Evolutionary conservation across 2,329 filamentous ascomycete species (phyloP), one percentile per base, ranked within the genome.

Genomic region (Hypoxylon sp.): DNA sequence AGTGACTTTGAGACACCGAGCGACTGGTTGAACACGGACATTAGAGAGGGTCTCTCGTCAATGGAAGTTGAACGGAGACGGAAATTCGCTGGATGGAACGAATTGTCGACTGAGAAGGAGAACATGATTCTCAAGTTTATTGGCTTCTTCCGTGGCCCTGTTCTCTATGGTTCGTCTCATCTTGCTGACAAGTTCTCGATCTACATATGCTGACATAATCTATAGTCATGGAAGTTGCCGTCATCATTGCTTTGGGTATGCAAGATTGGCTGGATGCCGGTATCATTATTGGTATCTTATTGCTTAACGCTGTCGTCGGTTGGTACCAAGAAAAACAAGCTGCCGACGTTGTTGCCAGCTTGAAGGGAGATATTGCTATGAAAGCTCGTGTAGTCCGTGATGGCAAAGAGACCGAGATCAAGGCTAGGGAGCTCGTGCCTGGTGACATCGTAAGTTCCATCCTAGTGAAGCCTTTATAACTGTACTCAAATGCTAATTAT

Each of bases 291-390:
- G 90, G 87, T 85, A 92, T 92, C 79, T 82, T 92, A 59, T 71
- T 91, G 77, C 87, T 92, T 68, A 92, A 92, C 82, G 90, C 90
- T 72, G 79, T 88, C 66, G 90, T 92, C 80, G 90, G 90, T 85
- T 92, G 89, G 89, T 92, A 92, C 80, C 90, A 92, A 79, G 90
- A 92, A 80, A 92, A 92, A 83, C 89, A 91, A 80, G 90, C 90
- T 75, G 90, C 90, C 77, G 90, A 92, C 80, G 89, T 91, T 76
- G 89, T 91, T 75, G 90, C 90, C 61, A 86, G 83, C 68, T 81
- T 92, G 70, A 92, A 91, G 84, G 90, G 90, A 83, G 90, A 92
- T 76, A 92, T 92, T 77, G 90, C 90, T 75, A 90, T 92, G 88
- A 90, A 89, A 82, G 86, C 89, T 58, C 84, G 83, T 70, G 89